Percentiles rank a stretch among this genome's conserved stretches.
Evolutionary conservation across 2,329 filamentous ascomycete genomes (phyloP).

Genomic region (Aspergillus hiratsukae): DNA sequence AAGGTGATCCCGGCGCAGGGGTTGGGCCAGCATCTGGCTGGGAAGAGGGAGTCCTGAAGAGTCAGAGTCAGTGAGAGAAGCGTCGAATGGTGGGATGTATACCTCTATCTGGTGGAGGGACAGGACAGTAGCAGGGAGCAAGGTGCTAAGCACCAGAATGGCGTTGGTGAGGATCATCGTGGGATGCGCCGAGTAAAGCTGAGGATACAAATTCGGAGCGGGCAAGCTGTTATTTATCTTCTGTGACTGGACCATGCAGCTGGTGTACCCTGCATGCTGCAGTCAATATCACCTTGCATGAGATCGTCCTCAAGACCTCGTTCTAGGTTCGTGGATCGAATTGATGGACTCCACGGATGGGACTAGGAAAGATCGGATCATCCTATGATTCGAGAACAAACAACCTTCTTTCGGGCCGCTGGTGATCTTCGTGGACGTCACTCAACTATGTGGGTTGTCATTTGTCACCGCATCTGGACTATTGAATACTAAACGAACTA

Average conservation of each 20-base stretch:
- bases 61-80: not conserved
- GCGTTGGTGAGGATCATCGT: not conserved
- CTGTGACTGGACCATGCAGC: too few relatives aligned
- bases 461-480: not conserved
- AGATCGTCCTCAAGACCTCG: not conserved
- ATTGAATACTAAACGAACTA: not conserved
- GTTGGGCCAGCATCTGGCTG: conserved; percentile 15
- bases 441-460: not conserved
- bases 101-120: not conserved
- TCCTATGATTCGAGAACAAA: not conserved
- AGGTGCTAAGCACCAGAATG: not conserved
- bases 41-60: not conserved
- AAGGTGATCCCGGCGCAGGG: conserved; percentile 32
- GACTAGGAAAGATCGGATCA: too few relatives aligned
- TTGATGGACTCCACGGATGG: too few relatives aligned
- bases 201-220: not conserved
- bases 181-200: not conserved
- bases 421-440: not conserved
- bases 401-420: too few relatives aligned
- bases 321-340: too few relatives aligned
- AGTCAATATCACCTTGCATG: not conserved
- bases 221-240: not conserved
- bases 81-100: not conserved
- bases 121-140: not conserved
- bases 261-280: not conserved